These are phyloP conservation scores for Botrytis galanthina DNA, from an alignment of 2,329 filamentous ascomycete genomes.

Conservation along the genomic window DNA sequence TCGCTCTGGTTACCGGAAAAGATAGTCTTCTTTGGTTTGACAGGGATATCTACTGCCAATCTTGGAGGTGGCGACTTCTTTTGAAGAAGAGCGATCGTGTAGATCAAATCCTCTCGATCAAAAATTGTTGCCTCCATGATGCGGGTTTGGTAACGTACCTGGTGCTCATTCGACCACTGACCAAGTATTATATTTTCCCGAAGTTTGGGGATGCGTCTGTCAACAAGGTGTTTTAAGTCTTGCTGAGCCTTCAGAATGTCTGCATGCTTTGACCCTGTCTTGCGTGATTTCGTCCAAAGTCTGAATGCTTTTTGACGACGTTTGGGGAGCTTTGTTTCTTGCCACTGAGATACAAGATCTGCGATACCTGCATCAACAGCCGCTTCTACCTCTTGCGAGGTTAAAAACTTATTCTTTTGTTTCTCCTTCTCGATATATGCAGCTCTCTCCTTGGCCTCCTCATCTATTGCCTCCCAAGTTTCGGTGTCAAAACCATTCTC, in stretches of 20 bases:
- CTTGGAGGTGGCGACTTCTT: conserved; percentile 45
- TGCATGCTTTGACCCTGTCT: conserved; percentile 39
- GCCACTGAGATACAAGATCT: conserved; percentile 55
- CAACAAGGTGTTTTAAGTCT: conserved; percentile 44
- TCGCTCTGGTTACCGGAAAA: conserved; percentile 23
- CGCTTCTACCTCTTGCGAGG: conserved; percentile 47
- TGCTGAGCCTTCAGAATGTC: conserved; percentile 47
- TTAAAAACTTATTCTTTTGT: conserved; percentile 39
- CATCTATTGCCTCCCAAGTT: conserved; percentile 59
- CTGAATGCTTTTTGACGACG: conserved; percentile 55
- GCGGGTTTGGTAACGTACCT: conserved; percentile 55
- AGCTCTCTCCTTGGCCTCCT: conserved; percentile 35
- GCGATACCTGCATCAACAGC: conserved; percentile 55
- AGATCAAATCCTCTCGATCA: conserved; percentile 54
- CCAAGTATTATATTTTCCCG: conserved; percentile 51
- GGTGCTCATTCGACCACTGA: conserved; percentile 51
- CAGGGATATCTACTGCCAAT: conserved; percentile 11
- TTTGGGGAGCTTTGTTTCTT: conserved; percentile 54
- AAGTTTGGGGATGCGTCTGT: conserved; percentile 54
- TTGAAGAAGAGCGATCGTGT: conserved; percentile 49
- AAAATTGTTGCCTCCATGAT: conserved; percentile 64
- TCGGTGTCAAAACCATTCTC: conserved; percentile 56
- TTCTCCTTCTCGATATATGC: conserved; percentile 33
- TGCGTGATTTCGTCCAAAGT: conserved; percentile 59
- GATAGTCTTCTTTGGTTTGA: conserved; percentile 23